These are phyloP conservation scores for Sporothrix pseudoabietina DNA, from an alignment of 2,329 filamentous ascomycete genomes.

Conservation along the genomic window DNA sequence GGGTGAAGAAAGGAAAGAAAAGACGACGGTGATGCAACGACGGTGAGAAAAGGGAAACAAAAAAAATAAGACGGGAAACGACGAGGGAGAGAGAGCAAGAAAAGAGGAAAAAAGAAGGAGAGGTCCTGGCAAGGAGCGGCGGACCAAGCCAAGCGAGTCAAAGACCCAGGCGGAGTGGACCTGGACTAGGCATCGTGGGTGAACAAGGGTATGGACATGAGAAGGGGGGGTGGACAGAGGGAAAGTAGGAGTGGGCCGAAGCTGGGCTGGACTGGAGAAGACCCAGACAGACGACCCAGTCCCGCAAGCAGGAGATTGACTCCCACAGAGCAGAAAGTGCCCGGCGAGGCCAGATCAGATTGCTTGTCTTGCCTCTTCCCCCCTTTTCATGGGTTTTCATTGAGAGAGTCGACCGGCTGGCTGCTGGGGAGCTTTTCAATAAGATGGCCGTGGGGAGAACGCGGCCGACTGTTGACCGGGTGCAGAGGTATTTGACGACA, in stretches of 20 bases:
- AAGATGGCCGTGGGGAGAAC: neutral
- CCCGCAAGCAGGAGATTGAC: constrained; percentile 21
- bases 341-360: neutral
- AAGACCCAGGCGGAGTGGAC: constrained; percentile 25
- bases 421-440: neutral
- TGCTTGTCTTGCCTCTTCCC: neutral
- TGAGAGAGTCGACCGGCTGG: neutral
- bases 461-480: neutral
- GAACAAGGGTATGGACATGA: constrained; percentile 23
- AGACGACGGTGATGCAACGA: constrained; percentile 8
- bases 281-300: neutral
- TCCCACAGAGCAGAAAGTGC: constrained; percentile 7
- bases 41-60: constrained; percentile 22
- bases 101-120: constrained; percentile 14
- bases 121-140: constrained; percentile 15
- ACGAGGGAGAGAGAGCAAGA: constrained; percentile 12
- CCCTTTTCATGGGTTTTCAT: neutral
- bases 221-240: constrained; percentile 19
- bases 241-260: constrained; percentile 21
- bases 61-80: constrained; percentile 19
- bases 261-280: constrained; percentile 24
- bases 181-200: constrained; percentile 30
- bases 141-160: constrained; percentile 23
- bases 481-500: neutral
- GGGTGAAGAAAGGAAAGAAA: neutral